Evolutionary conservation across 768 basidiomycete species (phyloP).

Genomic region (Mycena rosella): DNA sequence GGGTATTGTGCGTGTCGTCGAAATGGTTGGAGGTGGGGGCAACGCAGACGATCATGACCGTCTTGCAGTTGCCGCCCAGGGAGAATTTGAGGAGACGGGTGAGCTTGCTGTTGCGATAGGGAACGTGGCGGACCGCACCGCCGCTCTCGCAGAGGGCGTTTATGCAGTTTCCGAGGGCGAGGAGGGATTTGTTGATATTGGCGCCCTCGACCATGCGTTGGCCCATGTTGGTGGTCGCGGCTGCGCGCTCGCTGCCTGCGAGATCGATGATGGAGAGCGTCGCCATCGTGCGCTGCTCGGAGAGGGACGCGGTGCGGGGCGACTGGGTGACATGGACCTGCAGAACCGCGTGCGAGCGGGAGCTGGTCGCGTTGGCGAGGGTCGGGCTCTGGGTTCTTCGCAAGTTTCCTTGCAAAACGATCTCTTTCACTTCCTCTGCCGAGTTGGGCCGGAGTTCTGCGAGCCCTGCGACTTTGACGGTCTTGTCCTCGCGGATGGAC

Average conservation of each 20-base stretch:
- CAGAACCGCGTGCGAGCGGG: slow-evolving; percentile 97
- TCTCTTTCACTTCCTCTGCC: slow-evolving; percentile 94
- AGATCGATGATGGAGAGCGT: slow-evolving; percentile 98
- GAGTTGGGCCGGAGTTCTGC: slow-evolving; percentile 83
- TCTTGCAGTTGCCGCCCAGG: slow-evolving; percentile 98
- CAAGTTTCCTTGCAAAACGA: slow-evolving; percentile 90
- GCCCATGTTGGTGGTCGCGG: slow-evolving; percentile 97
- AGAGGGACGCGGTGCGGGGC: slow-evolving; percentile 86
- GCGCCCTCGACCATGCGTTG: slow-evolving; percentile 98
- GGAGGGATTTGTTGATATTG: slow-evolving; percentile 98
- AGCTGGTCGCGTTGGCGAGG: slow-evolving; percentile 96
- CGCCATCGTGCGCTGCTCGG: slow-evolving; percentile 86
- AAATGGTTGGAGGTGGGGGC: slow-evolving; percentile 96
- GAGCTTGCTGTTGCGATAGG: slow-evolving; percentile 98
- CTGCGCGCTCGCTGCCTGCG: slow-evolving; percentile 96
- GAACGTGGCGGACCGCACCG: slow-evolving; percentile 88
- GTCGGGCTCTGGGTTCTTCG: slow-evolving; percentile 94
- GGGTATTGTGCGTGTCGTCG: slow-evolving; percentile 98
- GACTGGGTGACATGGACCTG: slow-evolving; percentile 94
- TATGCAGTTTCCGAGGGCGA: slow-evolving; percentile 98
- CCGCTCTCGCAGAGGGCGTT: slow-evolving; percentile 98
- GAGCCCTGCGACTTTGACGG: slow-evolving; percentile 90
- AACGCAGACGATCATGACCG: slow-evolving; percentile 99
- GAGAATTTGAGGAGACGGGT: slow-evolving; percentile 98
- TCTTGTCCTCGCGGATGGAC: slow-evolving; percentile 94